Percentiles rank a stretch among this genome's conserved stretches.
Conservation (phyloP, 2,329 filamentous ascomycete species). For the Fusarium sarcochroum region DNA sequence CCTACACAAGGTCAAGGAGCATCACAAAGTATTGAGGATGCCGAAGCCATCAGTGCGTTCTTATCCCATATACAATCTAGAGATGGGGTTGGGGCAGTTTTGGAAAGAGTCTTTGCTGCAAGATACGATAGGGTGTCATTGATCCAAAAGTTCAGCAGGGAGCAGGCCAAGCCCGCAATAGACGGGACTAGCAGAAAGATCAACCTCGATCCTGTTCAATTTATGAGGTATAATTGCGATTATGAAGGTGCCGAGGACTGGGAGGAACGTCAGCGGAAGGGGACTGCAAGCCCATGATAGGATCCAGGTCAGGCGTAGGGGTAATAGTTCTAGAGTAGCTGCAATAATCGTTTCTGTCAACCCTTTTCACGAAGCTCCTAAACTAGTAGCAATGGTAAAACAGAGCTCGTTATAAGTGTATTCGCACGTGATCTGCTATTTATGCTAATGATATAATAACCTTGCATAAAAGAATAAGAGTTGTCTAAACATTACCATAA, state of each 20-base stretch:
- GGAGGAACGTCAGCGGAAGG: constrained; percentile 36
- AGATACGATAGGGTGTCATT: constrained; percentile 31
- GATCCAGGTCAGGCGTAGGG: no score
- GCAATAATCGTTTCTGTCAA: no score
- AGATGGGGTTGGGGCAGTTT: neutral
- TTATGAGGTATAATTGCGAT: constrained; percentile 43
- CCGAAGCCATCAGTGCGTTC: constrained; percentile 13
- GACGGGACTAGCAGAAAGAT: constrained; percentile 31
- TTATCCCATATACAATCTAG: neutral
- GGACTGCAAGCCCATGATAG: constrained; percentile 6
- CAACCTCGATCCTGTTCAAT: constrained; percentile 40
- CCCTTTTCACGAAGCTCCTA: no score
- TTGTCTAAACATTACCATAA: no score
- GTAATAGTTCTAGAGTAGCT: neutral
- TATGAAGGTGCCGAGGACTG: constrained; percentile 39
- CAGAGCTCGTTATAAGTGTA: no score
- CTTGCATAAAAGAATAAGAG: no score
- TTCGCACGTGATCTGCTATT: no score
- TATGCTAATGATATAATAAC: no score
- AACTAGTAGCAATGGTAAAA: no score
- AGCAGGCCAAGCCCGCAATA: constrained; percentile 40
- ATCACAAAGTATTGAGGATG: constrained; percentile 22
- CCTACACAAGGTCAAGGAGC: constrained; percentile 24
- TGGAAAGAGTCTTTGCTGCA: constrained; percentile 18
- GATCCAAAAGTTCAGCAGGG: constrained; percentile 42